Evolutionary conservation across 2,329 filamentous ascomycete species (phyloP).

Genomic region (Penicillium sp.): DNA sequence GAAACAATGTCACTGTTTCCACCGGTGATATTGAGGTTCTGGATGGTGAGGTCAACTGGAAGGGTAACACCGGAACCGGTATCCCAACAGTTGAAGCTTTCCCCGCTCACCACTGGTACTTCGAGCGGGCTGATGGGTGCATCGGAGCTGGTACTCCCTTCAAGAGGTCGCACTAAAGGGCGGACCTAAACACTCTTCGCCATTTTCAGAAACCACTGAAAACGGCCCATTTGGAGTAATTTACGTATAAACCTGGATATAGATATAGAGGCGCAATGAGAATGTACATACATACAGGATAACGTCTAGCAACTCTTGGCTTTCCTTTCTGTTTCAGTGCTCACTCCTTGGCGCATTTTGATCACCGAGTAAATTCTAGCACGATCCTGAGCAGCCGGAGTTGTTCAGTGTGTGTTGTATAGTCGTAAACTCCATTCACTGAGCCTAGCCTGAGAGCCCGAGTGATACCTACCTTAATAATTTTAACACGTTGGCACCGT

Average conservation of each 20-base stretch:
- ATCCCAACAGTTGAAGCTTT: slow-evolving; percentile 13
- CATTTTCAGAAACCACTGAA: background rate
- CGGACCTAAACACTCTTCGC: background rate
- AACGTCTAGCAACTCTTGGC: no score
- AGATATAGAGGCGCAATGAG: background rate
- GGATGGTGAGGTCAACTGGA: slow-evolving; percentile 20
- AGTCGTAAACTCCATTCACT: no score
- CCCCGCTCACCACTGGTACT: slow-evolving; percentile 29
- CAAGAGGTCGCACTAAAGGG: background rate
- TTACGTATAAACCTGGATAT: background rate
- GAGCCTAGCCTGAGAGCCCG: no score
- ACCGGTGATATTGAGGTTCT: slow-evolving; percentile 22
- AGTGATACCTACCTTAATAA: no score
- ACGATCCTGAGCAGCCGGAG: no score
- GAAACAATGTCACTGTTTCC: slow-evolving; percentile 20
- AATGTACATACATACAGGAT: no score
- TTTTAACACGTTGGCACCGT: no score
- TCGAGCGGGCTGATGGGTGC: slow-evolving; percentile 22
- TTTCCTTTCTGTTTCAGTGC: no score
- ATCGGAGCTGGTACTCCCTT: slow-evolving; percentile 14
- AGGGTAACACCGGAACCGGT: slow-evolving; percentile 29
- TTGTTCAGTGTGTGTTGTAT: no score
- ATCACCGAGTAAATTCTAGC: no score
- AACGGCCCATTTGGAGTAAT: background rate
- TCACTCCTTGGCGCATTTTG: no score